phyloP scores from a whole-genome alignment of 2,329 filamentous ascomycete species.

The Aureobasidium sp. region DNA sequence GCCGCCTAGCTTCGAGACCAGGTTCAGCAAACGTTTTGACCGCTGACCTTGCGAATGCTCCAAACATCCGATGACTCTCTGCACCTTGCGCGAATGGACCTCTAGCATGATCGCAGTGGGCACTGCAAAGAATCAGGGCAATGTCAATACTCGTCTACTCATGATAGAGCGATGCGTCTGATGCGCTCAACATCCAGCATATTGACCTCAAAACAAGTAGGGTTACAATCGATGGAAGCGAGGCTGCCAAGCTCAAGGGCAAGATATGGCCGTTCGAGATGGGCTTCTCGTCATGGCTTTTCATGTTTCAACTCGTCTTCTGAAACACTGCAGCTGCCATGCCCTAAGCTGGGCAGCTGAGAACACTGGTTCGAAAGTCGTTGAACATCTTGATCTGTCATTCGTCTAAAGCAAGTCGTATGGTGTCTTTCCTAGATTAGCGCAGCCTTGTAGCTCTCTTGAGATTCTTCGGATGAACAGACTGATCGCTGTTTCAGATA shows the following conservation, averaged over 20 bases:
- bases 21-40: neutral
- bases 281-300: neutral
- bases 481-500: conserved; percentile 4
- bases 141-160: neutral
- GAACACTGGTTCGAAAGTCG: neutral
- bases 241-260: neutral
- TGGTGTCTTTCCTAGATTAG: neutral
- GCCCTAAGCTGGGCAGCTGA: neutral
- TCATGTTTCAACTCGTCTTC: neutral
- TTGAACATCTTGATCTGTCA: neutral
- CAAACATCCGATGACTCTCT: no score
- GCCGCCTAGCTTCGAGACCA: neutral
- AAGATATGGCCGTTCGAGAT: neutral
- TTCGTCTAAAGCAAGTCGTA: neutral
- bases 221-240: neutral
- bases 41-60: no score
- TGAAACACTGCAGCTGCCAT: conserved; percentile 9
- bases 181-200: neutral
- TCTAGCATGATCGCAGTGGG: neutral
- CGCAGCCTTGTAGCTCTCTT: neutral
- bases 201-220: neutral
- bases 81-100: neutral
- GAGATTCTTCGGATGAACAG: neutral
- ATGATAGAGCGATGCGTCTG: neutral
- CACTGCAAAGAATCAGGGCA: neutral